Conservation (phyloP, 805 yeast genomes). For the Nakazawaea anatomiae region DNA sequence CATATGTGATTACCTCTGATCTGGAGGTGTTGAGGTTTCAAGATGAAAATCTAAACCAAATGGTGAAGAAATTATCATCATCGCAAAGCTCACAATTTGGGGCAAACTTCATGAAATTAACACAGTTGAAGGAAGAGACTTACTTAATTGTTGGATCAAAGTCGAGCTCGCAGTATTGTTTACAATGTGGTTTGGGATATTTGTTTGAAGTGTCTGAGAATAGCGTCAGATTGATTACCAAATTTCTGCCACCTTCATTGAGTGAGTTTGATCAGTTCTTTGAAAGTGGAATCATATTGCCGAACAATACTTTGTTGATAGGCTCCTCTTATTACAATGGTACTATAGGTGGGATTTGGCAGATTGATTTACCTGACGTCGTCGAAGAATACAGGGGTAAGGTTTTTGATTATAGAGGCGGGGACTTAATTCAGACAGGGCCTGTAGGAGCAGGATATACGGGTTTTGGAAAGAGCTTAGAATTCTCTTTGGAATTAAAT, state of each 20-base stretch:
- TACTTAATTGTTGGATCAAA: conserved; percentile 25
- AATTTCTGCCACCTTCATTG: conserved; percentile 11
- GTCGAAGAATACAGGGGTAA: conserved; percentile 4
- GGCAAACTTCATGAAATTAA: conserved; percentile 14
- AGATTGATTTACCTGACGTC: conserved; percentile 19
- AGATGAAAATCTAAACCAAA: not conserved
- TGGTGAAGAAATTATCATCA: conserved; percentile 12
- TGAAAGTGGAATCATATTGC: conserved; percentile 12
- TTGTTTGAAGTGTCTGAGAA: conserved; percentile 14
- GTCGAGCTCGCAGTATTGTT: conserved; percentile 21
- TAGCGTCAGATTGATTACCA: not conserved
- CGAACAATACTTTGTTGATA: conserved; percentile 15
- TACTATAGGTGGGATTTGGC: conserved; percentile 45
- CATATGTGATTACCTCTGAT: not conserved
- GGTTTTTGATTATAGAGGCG: not conserved
- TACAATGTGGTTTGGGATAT: conserved; percentile 36
- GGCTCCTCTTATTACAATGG: conserved; percentile 19
- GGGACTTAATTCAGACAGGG: conserved; percentile 17
- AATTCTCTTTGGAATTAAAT: conserved; percentile 8
- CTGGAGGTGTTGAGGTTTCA: not conserved
- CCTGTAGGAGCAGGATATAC: conserved; percentile 26
- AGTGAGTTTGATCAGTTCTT: not conserved
- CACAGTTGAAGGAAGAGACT: conserved; percentile 13
- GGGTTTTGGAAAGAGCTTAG: conserved; percentile 39
- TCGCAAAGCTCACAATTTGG: conserved; percentile 23